Evolutionary conservation across 2,329 filamentous ascomycete genomes (phyloP), one percentile per base, ranked within the genome.

Genomic region (Neospermospora avenae): DNA sequence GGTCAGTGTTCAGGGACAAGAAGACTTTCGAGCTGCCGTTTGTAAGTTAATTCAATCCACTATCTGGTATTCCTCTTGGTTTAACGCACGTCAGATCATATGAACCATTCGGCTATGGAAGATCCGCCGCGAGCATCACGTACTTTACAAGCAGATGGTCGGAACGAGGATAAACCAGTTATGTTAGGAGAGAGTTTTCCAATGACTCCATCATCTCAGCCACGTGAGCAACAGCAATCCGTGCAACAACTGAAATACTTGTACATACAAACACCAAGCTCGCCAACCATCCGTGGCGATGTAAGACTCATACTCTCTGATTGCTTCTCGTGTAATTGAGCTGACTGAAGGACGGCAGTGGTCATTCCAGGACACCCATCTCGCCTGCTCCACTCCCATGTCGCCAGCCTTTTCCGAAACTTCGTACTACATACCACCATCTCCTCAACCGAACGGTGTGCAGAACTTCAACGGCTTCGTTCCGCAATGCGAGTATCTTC

Each of bases 1-100:
- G 69, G 64, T 71, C 1, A 61, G 63, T n/a, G 57, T 70, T 6
- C 63, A 58, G 34, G 65, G 67, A 25, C 65, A 61, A 24, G 52
- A 59, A 2, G 62, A 67, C n/a, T 70, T 69, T 24, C 45, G 44
- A 1, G 59, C 59, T 49, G 67, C 61, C 14, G 42, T 67, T 31
- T 28, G 69, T 67, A 67, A 49, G 68, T 53, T 1, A 42, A 11
- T 14, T 14, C 20, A 8, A 48, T 22, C 25, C 24, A n/a, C 37
- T 13, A 16, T 51, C 18, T 28, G 11, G 42, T 4, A 20, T 25
- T 45, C 35, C 14, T 13, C 3, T 16, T 5, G 22, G 13, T 24
- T 34, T 4, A 48, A 34, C 34, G 24, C 39, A 44, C 24, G 20
- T 18, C 14, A 70, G 66, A 55, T 28, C 64, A 66, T 45, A 24